These are phyloP conservation scores for Vicia faba DNA, from an alignment of 306 rosid genomes.

Conservation along the genomic window DNA sequence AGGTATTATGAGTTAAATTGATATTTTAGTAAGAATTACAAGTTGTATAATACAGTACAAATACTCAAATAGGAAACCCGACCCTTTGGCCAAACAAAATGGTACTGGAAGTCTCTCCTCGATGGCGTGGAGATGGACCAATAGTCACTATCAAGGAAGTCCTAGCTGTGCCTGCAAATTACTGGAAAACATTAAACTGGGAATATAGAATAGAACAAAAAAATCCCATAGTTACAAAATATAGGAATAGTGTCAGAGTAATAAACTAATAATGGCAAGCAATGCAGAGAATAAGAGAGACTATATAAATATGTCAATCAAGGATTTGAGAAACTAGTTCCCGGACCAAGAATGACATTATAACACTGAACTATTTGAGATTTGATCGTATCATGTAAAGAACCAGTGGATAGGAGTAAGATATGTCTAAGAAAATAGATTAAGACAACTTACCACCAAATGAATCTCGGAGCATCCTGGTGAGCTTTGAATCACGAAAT, in stretches of 20 bases:
- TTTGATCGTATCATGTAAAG: slow-evolving; percentile 16
- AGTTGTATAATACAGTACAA: slow-evolving; percentile 14
- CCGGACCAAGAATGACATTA: slow-evolving; percentile 34
- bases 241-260: slow-evolving; percentile 16
- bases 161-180: slow-evolving; percentile 85
- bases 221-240: slow-evolving; percentile 6
- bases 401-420: not conserved
- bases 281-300: slow-evolving; percentile 6
- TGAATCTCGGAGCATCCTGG: slow-evolving; percentile 93
- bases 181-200: slow-evolving; percentile 18
- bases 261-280: slow-evolving; percentile 4
- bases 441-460: slow-evolving; percentile 77
- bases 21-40: slow-evolving; percentile 23
- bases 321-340: slow-evolving; percentile 32
- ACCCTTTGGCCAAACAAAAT: slow-evolving; percentile 97
- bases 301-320: slow-evolving; percentile 23
- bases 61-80: slow-evolving; percentile 42
- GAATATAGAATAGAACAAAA: slow-evolving; percentile 11
- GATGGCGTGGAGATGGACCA: slow-evolving; percentile 98
- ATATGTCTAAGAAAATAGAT: slow-evolving; percentile 30
- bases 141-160: slow-evolving; percentile 94
- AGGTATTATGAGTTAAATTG: not conserved
- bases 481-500: slow-evolving; percentile 96
- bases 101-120: slow-evolving; percentile 98
- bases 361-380: slow-evolving; percentile 14